phyloP scores from a whole-genome alignment of 805 yeast species.

The Grigorovia humatica region DNA sequence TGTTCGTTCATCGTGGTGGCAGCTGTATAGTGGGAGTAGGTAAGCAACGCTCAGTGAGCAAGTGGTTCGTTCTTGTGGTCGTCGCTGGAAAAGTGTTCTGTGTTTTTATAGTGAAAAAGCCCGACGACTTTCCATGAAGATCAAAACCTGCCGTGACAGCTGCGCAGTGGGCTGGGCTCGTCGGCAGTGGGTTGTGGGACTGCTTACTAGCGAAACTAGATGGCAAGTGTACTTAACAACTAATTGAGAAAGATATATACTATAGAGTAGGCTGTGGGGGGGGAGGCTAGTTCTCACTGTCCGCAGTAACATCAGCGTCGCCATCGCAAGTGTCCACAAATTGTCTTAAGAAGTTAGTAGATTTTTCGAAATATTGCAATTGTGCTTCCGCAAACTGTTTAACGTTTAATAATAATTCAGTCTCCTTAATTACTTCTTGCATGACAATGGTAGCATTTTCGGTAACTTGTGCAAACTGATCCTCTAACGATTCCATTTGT shows the following conservation, averaged over 20 bases:
- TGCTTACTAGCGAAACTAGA: too few species aligned
- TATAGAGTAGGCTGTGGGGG: too few species aligned
- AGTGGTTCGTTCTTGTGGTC: background rate
- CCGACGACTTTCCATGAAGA: too few species aligned
- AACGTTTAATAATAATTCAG: conserved; percentile 57
- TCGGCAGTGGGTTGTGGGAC: too few species aligned
- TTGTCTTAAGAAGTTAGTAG: conserved; percentile 53
- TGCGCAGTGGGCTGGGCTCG: too few species aligned
- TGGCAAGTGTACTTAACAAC: too few species aligned
- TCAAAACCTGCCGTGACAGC: too few species aligned
- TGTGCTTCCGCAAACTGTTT: conserved; percentile 68
- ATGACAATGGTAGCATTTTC: conserved; percentile 78
- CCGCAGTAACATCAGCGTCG: background rate
- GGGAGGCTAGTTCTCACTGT: too few species aligned
- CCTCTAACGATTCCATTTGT: conserved; percentile 75
- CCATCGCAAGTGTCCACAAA: conserved; percentile 29
- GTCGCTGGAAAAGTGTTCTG: too few species aligned
- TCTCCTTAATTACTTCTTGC: conserved; percentile 67
- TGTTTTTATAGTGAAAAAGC: too few species aligned
- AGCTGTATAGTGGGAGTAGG: background rate
- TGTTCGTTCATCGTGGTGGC: background rate
- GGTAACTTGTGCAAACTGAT: conserved; percentile 79
- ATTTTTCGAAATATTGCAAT: conserved; percentile 68
- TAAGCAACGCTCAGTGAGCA: background rate
- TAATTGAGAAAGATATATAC: too few species aligned